These are phyloP conservation scores for Comarum palustre DNA, from an alignment of 306 rosid genomes.

Conservation along the genomic window DNA sequence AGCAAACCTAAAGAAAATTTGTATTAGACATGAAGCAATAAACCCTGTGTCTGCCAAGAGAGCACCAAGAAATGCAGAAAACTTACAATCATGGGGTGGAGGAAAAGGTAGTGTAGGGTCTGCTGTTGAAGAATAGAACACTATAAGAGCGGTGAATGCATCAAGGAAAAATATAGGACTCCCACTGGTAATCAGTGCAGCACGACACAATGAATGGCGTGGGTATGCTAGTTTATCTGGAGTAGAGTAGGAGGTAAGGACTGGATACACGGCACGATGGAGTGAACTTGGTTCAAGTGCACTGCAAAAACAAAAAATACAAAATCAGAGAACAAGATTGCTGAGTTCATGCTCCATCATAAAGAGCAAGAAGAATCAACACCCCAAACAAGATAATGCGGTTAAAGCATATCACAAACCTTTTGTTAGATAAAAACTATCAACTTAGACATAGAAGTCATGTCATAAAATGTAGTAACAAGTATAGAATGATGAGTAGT, in stretches of 20 bases:
- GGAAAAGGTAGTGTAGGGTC: conserved; percentile 82
- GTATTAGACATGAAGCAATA: conserved; percentile 24
- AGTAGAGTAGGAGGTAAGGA: conserved; percentile 74
- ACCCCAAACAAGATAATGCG: not conserved
- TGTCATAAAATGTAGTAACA: not conserved
- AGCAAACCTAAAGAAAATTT: conserved; percentile 59
- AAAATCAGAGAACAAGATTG: conserved; percentile 12
- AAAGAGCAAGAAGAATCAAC: not conserved
- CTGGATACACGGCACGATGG: conserved; percentile 83
- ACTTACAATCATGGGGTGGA: conserved; percentile 95
- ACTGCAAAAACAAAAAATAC: conserved; percentile 41
- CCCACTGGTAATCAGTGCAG: conserved; percentile 88
- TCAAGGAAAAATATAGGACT: conserved; percentile 98
- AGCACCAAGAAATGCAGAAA: conserved; percentile 14
- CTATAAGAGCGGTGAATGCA: conserved; percentile 82
- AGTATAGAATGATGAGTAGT: not conserved
- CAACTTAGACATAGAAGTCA: not conserved
- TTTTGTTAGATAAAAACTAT: not conserved
- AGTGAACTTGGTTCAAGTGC: conserved; percentile 89
- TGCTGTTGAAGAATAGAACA: conserved; percentile 86
- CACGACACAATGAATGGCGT: conserved; percentile 86
- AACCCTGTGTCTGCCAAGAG: conserved; percentile 10
- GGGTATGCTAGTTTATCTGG: conserved; percentile 92
- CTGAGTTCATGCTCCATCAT: not conserved
- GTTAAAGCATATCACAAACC: not conserved